Base-by-base conservation (phyloP, 495 filamentous ascomycete genomes). In the Aspergillus wentii region DNA sequence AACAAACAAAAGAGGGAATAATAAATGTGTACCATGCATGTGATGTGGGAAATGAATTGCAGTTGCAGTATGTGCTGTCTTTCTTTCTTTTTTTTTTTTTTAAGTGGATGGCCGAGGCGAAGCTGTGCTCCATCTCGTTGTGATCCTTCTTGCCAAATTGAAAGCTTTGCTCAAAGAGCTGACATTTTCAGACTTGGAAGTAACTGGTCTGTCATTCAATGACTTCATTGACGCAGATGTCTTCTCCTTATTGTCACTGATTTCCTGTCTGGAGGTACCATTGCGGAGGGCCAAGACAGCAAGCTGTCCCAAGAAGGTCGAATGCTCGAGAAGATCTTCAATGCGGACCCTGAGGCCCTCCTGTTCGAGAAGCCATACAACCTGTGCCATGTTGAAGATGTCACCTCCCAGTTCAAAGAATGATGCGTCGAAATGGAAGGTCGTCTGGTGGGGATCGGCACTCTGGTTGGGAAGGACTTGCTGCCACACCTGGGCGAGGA, bases 341-440 rank as follows among this genome's bases (percentile, higher is more conserved):
- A 78, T 53, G 4, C 64, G 57, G 7, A 75, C 56, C 27, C 61
- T 58, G 30, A 71, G 58, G n/a, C 69, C 68, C 35, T 75, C 68
- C 38, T 72, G 61, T 28, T 71, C 64, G 0, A 78, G 53, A 3
- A 74, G 52, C 49, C 61, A 65, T 13, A 59, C 57, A 10, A 76
- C 49, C 33, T 70, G 68, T 1, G 69, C 74, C 33, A 78, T 59
- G 16, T 61, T 68, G 52, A 75, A 65, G 26, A 76, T 59, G 40
- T 78, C 74, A 10, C 74, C 74, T 8, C 74, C 74, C 1, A 72
- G 61, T 3, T 68, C 59, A 47, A 75, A 78, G 57, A 78, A 76
- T 0, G 68, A 69, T 0, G 69, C 68, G 18, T 69, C 60, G 19
- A 70, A 57, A 27, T 69, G 64, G 61, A 52, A 75, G 7, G 42